Base-by-base conservation (phyloP, 192 early-diverging fungal genomes). In the Geranomyces michiganensis region DNA sequence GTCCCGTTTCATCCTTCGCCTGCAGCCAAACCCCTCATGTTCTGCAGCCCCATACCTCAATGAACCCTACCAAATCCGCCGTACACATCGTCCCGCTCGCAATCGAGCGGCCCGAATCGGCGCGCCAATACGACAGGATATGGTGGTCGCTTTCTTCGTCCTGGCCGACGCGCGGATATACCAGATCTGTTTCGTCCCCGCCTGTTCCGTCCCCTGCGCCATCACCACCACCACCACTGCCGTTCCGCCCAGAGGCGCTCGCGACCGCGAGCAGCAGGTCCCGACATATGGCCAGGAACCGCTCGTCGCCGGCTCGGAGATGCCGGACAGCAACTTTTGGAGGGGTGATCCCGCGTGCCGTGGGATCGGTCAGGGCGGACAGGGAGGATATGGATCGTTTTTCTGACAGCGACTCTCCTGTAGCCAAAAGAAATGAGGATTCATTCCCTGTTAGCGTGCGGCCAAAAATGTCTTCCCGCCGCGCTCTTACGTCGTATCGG, bases 51-150 rank as follows among this genome's bases (percentile, higher is more conserved):
- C 30, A 0, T 56, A 68, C 66, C 66, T 68, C 66, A 33, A 68
- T 68, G 27, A 68, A 68, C 31, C 66, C 66, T 6, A 68, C 66
- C 29, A 68, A 43, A 33, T 68, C 66, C 66, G 19, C 15, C 48
- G 66, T 68, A 6, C 49, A 22, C 55, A 68, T 12, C 0, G 21
- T 68, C 29, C 32, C 66, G 55, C 66, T 68, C n/a, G 46, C 49
- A 12, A 27, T 51, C 17, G 26, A 29, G 13, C 66, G 24, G 3
- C 46, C 66, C 45, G 65, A 31, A 5, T 67, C 53, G 26, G 62
- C 62, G 5, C 62, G 32, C 62, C 62, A 64, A 44, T 64, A 64
- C 32, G 62, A 64, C 41, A 64, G 43, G n/a, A 64, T 64, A 29
- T 64, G 62, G 27, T 64, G 62, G 43, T 64, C 62, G 43, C 43